phyloP scores from a whole-genome alignment of 352 stramenopile genomes.

The Globisporangium radiosum region DNA sequence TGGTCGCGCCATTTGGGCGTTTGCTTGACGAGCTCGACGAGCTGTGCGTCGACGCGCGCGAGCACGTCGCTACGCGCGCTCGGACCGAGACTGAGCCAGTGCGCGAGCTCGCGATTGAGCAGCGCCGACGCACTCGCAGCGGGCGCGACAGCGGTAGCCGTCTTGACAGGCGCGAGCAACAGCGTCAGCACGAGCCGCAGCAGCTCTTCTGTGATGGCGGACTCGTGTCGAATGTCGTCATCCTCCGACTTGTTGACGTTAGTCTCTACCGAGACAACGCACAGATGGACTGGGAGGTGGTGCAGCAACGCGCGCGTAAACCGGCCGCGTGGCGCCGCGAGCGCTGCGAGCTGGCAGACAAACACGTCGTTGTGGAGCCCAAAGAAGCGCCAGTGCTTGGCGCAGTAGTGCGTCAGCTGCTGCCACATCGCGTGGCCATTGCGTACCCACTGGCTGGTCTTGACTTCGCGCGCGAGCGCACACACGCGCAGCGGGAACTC shows the following conservation, averaged over 20 bases:
- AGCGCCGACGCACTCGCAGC: conserved; percentile 30
- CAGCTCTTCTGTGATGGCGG: conserved; percentile 54
- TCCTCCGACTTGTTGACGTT: conserved; percentile 10
- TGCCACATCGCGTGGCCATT: conserved; percentile 80
- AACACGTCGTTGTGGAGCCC: conserved; percentile 73
- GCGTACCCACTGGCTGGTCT: conserved; percentile 65
- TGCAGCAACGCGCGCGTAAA: conserved; percentile 54
- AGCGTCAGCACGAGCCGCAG: conserved; percentile 58
- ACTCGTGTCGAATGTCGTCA: conserved; percentile 27
- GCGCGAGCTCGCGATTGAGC: conserved; percentile 65
- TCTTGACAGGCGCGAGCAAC: conserved; percentile 46
- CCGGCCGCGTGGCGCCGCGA: conserved; percentile 40
- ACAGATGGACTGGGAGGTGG: conserved; percentile 17
- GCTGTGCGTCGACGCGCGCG: conserved; percentile 56
- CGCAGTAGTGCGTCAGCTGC: conserved; percentile 75
- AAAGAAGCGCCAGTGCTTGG: conserved; percentile 75
- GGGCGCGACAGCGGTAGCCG: conserved; percentile 24
- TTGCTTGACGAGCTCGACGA: conserved; percentile 74
- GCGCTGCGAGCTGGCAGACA: conserved; percentile 47
- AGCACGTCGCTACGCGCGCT: conserved; percentile 66
- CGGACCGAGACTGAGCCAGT: conserved; percentile 67
- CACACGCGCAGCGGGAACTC: conserved; percentile 54
- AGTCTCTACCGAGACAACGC: conserved; percentile 17
- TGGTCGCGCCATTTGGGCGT: conserved; percentile 33
- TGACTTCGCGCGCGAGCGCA: conserved; percentile 64